Conservation (phyloP, 371 early-diverging fungal species). For the Circinella minor region DNA sequence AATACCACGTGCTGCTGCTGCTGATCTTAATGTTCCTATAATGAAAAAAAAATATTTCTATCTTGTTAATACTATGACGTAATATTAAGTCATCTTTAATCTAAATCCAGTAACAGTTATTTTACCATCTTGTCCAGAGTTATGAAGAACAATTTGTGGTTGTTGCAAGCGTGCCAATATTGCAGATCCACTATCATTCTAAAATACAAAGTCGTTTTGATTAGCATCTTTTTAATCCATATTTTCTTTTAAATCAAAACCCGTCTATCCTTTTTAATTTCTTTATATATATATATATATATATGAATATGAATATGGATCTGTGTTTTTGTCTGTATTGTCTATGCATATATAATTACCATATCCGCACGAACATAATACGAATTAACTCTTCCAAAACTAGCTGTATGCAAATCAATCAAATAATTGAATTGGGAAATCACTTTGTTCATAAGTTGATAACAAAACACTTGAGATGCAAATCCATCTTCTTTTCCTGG, state of each 20-base stretch:
- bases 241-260: too few species aligned
- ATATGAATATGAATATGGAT: too few species aligned
- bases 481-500: constrained; percentile 80
- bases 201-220: too few species aligned
- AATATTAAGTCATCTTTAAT: too few species aligned
- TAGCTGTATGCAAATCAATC: constrained; percentile 90
- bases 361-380: constrained; percentile 90
- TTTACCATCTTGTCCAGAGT: constrained; percentile 47
- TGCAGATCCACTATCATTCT: constrained; percentile 73
- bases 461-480: constrained; percentile 83
- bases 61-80: too few species aligned
- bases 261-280: too few species aligned
- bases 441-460: constrained; percentile 80
- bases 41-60: constrained; percentile 6
- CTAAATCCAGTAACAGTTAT: background rate
- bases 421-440: constrained; percentile 81
- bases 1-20: constrained; percentile 79
- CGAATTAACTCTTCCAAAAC: constrained; percentile 84
- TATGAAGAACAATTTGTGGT: constrained; percentile 73
- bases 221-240: too few species aligned
- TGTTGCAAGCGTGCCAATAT: constrained; percentile 86
- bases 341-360: constrained; percentile 25
- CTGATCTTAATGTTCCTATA: constrained; percentile 82
- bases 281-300: background rate
- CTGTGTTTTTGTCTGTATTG: too few species aligned